Conservation (phyloP, 176 grass and related monocot genomes). For the Bothriochloa decipiens region DNA sequence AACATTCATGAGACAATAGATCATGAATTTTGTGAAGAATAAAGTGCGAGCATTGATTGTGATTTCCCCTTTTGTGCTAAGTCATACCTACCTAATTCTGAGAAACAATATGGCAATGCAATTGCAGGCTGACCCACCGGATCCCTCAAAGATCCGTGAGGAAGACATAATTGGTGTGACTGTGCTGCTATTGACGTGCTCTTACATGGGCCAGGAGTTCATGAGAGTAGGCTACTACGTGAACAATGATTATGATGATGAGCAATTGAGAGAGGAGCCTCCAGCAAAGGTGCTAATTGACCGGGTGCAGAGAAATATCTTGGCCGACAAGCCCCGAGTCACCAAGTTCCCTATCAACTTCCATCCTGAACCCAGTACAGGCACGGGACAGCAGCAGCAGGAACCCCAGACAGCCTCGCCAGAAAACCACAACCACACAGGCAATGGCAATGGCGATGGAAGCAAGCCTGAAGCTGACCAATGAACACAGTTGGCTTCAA, state of each 20-base stretch:
- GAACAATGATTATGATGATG: conserved; percentile 96
- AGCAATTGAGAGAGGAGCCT: conserved; percentile 92
- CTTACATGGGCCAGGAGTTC: conserved; percentile 97
- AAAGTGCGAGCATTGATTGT: background rate
- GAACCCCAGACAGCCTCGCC: conserved; percentile 50
- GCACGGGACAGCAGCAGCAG: conserved; percentile 51
- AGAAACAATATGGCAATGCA: background rate
- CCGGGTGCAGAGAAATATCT: conserved; percentile 89
- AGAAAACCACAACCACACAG: conserved; percentile 52
- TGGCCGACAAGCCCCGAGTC: conserved; percentile 93
- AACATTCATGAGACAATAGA: background rate
- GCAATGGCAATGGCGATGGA: conserved; percentile 44
- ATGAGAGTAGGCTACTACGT: conserved; percentile 98
- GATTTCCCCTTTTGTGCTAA: background rate
- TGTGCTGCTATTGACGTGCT: conserved; percentile 90
- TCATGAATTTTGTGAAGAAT: background rate
- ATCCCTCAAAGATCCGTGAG: conserved; percentile 90
- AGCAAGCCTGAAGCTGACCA: conserved; percentile 25
- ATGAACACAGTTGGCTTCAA: conserved; percentile 34
- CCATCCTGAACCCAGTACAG: conserved; percentile 81
- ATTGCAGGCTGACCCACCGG: conserved; percentile 89
- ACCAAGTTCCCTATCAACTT: conserved; percentile 99
- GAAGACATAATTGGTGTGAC: conserved; percentile 98
- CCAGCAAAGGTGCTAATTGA: conserved; percentile 47
- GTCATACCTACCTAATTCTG: conserved; percentile 10